These are phyloP conservation scores for Mycena amicta DNA, from an alignment of 768 basidiomycete genomes.

Conservation along the genomic window DNA sequence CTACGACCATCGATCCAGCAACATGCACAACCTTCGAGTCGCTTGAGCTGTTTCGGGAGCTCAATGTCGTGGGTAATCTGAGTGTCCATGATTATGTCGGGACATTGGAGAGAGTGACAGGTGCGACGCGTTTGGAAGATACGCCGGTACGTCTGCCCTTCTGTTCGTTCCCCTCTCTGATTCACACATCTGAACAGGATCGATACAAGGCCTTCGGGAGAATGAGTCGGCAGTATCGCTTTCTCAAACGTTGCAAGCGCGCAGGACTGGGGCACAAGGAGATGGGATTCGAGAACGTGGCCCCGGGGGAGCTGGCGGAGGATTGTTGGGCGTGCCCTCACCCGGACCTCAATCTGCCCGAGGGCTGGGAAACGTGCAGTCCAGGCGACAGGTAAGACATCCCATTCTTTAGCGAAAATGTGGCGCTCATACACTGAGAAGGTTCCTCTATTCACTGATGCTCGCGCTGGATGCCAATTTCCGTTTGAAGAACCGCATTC, in stretches of 20 bases:
- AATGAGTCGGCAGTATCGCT: constrained; percentile 7
- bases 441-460: constrained; percentile 7
- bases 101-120: constrained; percentile 5
- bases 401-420: neutral
- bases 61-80: constrained; percentile 5
- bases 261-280: constrained; percentile 7
- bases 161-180: too few species aligned
- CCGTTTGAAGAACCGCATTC: neutral
- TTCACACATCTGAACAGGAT: constrained; percentile 5
- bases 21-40: constrained; percentile 6
- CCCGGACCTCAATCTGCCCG: constrained; percentile 6
- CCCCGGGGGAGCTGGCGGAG: constrained; percentile 1
- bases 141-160: constrained; percentile 4
- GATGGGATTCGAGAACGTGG: neutral
- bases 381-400: neutral
- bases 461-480: neutral
- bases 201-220: constrained; percentile 11
- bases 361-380: constrained; percentile 6
- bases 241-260: constrained; percentile 3
- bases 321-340: constrained; percentile 10
- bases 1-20: constrained; percentile 4
- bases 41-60: constrained; percentile 1
- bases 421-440: constrained; percentile 1
- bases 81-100: constrained; percentile 9
- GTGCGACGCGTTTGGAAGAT: neutral